Evolutionary conservation across 352 stramenopile species (phyloP).

Genomic region (Globisporangium solare): DNA sequence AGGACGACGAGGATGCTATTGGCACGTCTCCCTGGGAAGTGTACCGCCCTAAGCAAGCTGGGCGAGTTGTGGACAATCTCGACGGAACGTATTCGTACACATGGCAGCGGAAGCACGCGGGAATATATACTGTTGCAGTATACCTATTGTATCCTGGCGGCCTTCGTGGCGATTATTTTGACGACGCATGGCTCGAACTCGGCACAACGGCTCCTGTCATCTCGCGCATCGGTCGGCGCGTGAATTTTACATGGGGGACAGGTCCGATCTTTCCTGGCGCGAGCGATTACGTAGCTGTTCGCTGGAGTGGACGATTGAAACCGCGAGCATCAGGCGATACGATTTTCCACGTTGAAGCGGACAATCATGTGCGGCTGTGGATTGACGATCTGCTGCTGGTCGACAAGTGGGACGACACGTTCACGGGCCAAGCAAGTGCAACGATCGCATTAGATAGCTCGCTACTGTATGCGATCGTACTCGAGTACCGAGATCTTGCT

Average conservation of each 20-base stretch:
- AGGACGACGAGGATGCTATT: slow-evolving; percentile 4
- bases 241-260: slow-evolving; percentile 73
- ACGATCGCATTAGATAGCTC: slow-evolving; percentile 29
- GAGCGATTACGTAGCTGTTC: slow-evolving; percentile 51
- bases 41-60: slow-evolving; percentile 21
- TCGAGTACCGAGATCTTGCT: slow-evolving; percentile 57
- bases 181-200: slow-evolving; percentile 50
- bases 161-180: slow-evolving; percentile 62
- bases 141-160: slow-evolving; percentile 57
- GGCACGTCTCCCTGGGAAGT: not conserved
- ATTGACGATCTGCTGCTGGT: slow-evolving; percentile 56
- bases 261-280: slow-evolving; percentile 41
- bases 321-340: slow-evolving; percentile 29
- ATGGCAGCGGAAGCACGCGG: slow-evolving; percentile 41
- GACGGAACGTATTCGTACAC: slow-evolving; percentile 38
- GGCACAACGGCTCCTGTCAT: slow-evolving; percentile 14
- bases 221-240: slow-evolving; percentile 49
- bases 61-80: slow-evolving; percentile 18
- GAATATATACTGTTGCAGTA: slow-evolving; percentile 45
- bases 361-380: slow-evolving; percentile 63
- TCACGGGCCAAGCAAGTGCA: slow-evolving; percentile 8
- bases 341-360: slow-evolving; percentile 39
- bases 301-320: slow-evolving; percentile 69
- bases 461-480: slow-evolving; percentile 38
- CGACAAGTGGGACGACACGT: slow-evolving; percentile 45